These are phyloP conservation scores for Mucor lusitanicus DNA, from an alignment of 371 early-diverging fungal genomes.

Conservation along the genomic window DNA sequence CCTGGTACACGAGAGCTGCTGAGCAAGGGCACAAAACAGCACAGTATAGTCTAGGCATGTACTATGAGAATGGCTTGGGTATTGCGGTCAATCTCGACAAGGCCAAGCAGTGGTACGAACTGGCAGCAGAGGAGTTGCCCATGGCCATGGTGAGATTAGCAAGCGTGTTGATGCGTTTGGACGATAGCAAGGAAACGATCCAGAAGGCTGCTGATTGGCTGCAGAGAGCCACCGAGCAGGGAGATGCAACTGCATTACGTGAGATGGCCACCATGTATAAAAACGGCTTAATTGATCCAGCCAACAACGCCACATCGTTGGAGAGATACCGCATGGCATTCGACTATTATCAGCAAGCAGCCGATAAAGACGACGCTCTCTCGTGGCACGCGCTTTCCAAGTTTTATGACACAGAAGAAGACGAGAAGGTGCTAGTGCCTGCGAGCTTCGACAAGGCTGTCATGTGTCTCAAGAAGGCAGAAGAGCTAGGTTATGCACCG, in stretches of 20 bases:
- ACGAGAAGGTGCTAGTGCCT: constrained; percentile 1
- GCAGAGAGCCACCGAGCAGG: constrained; percentile 20
- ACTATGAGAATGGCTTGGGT: constrained; percentile 45
- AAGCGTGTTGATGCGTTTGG: constrained; percentile 16
- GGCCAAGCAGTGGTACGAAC: constrained; percentile 36
- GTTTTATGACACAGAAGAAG: constrained; percentile 16
- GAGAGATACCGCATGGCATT: constrained; percentile 31
- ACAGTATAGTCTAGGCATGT: constrained; percentile 44
- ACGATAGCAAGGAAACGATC: neutral
- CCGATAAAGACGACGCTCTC: constrained; percentile 40
- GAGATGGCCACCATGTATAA: constrained; percentile 26
- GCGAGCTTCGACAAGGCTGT: constrained; percentile 18
- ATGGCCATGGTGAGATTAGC: constrained; percentile 42
- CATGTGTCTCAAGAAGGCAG: constrained; percentile 28
- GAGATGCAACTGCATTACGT: constrained; percentile 21
- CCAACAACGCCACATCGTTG: neutral
- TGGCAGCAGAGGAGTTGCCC: constrained; percentile 32
- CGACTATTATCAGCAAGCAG: constrained; percentile 48
- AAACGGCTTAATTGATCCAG: constrained; percentile 17
- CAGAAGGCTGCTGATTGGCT: constrained; percentile 19
- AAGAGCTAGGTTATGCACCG: constrained; percentile 26
- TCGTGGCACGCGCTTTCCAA: constrained; percentile 75
- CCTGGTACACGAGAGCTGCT: constrained; percentile 55
- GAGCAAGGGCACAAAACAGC: constrained; percentile 45
- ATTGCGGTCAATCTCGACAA: constrained; percentile 23